Evolutionary conservation across 2,329 filamentous ascomycete species (phyloP).

Genomic region (Stagonosporopsis vannaccii): DNA sequence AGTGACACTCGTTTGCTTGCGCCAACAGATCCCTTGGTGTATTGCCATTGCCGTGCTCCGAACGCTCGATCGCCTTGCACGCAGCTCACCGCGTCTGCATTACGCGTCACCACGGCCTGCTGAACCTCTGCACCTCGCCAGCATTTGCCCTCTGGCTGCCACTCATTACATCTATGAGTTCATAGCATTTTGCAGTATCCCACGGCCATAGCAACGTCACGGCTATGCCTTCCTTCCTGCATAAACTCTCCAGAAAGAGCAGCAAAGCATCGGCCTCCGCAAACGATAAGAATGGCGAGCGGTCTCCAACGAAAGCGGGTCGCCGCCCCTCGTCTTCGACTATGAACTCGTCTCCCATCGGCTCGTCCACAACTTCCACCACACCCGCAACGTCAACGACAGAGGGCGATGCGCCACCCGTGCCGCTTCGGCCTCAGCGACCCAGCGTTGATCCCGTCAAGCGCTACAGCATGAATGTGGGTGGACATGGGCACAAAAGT

Average conservation of each 20-base stretch:
- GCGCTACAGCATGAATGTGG: constrained; percentile 62
- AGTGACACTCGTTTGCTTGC: constrained; percentile 32
- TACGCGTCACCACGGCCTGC: constrained; percentile 33
- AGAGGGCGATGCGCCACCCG: constrained; percentile 68
- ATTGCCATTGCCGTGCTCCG: constrained; percentile 30
- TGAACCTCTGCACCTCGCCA: constrained; percentile 16
- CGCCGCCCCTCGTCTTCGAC: constrained; percentile 68
- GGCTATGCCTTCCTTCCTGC: constrained; percentile 69
- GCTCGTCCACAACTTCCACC: constrained; percentile 73
- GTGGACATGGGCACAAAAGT: constrained; percentile 3
- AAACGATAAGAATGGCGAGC: constrained; percentile 23
- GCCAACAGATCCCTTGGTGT: constrained; percentile 23
- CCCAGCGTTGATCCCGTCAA: constrained; percentile 52
- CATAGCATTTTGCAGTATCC: constrained; percentile 15
- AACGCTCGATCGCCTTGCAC: constrained; percentile 22
- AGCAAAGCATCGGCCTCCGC: constrained; percentile 70
- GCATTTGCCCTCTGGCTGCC: constrained; percentile 15
- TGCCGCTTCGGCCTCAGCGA: constrained; percentile 55
- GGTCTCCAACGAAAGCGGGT: constrained; percentile 29
- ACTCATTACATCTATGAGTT: constrained; percentile 29
- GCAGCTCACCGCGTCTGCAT: constrained; percentile 27
- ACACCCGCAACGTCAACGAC: constrained; percentile 73
- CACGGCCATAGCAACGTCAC: constrained; percentile 21
- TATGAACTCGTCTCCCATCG: constrained; percentile 63
- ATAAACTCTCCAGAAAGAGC: constrained; percentile 78